Conservation (phyloP, 2,329 filamentous ascomycete genomes). For the Fusarium incarnatum region DNA sequence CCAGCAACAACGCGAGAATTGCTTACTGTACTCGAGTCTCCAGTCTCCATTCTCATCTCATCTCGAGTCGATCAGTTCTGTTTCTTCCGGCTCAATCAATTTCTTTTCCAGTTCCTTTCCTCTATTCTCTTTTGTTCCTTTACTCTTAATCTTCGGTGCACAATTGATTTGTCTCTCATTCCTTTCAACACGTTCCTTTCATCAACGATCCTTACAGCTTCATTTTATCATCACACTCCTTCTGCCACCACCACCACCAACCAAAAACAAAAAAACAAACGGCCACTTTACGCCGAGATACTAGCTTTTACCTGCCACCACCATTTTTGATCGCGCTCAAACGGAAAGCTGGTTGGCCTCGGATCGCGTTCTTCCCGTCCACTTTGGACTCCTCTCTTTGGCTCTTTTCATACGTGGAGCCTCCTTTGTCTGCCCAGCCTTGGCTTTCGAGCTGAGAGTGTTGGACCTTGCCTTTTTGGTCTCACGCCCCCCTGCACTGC, state of each 20-base stretch:
- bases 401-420: constrained; percentile 29
- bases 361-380: constrained; percentile 31
- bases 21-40: constrained; percentile 23
- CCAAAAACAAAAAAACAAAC: neutral
- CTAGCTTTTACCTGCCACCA: constrained; percentile 17
- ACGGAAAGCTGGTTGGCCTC: constrained; percentile 2
- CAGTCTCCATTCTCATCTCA: neutral
- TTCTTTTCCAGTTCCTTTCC: constrained; percentile 25
- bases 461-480: constrained; percentile 20
- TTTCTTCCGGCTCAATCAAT: constrained; percentile 28
- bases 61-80: constrained; percentile 32
- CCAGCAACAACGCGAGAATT: constrained; percentile 35
- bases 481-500: constrained; percentile 22
- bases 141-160: neutral
- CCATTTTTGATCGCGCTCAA: constrained; percentile 18
- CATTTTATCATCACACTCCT: neutral
- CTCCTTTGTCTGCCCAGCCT: constrained; percentile 35
- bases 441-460: constrained; percentile 37
- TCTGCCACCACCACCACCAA: neutral
- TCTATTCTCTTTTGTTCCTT: constrained; percentile 13
- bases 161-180: constrained; percentile 40
- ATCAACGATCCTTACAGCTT: constrained; percentile 8
- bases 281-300: constrained; percentile 21
- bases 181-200: constrained; percentile 31
- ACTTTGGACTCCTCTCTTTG: constrained; percentile 26